phyloP scores from a whole-genome alignment of 2,329 filamentous ascomycete genomes.

The Aspergillus persii region DNA sequence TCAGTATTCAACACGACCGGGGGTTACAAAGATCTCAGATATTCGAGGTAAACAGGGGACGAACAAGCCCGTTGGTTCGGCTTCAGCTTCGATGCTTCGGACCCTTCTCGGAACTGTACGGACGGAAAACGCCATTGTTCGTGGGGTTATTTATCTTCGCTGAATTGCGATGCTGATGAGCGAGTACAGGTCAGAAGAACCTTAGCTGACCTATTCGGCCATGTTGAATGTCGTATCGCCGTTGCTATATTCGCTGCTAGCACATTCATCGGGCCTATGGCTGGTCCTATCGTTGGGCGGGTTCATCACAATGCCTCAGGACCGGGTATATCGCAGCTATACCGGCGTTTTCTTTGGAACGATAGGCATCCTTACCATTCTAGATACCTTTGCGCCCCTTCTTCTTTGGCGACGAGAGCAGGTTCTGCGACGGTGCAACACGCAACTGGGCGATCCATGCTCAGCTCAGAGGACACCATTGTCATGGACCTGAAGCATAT shows the following conservation, averaged over 20 bases:
- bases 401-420: constrained; percentile 51
- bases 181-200: background rate
- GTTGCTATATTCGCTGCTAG: constrained; percentile 46
- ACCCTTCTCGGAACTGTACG: constrained; percentile 49
- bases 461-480: constrained; percentile 38
- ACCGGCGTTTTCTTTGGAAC: constrained; percentile 43
- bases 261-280: constrained; percentile 51
- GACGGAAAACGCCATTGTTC: constrained; percentile 49
- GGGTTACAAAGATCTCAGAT: constrained; percentile 37
- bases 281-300: constrained; percentile 52
- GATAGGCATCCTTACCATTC: constrained; percentile 46
- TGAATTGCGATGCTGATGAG: constrained; percentile 31
- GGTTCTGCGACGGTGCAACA: constrained; percentile 46
- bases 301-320: constrained; percentile 52
- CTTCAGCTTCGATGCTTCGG: constrained; percentile 35
- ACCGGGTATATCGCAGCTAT: constrained; percentile 58
- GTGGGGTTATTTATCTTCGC: constrained; percentile 47
- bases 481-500: constrained; percentile 34
- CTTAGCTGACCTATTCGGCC: constrained; percentile 26
- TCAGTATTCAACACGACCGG: constrained; percentile 49
- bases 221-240: constrained; percentile 48
- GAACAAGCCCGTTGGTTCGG: constrained; percentile 52
- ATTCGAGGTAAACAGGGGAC: constrained; percentile 51
- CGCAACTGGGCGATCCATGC: constrained; percentile 49
- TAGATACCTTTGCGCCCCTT: constrained; percentile 51